phyloP scores from a whole-genome alignment of 257 asterid species.

The Cruciata laevipes region DNA sequence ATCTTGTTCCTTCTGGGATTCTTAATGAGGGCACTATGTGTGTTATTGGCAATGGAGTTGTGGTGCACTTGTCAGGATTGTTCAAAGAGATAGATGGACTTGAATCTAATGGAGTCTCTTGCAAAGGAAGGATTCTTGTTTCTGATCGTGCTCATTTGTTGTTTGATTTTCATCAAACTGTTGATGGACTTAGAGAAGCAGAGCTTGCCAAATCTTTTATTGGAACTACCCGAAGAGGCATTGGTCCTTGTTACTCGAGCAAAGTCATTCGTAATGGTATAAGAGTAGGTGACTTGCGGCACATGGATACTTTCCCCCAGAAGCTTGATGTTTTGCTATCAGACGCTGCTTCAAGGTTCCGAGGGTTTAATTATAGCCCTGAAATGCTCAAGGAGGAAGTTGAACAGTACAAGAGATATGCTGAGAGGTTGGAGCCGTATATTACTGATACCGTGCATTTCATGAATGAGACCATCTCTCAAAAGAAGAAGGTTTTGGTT shows the following conservation, averaged over 20 bases:
- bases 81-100: conserved; percentile 81
- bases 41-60: conserved; percentile 85
- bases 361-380: conserved; percentile 61
- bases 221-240: conserved; percentile 94
- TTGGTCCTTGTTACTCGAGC: conserved; percentile 95
- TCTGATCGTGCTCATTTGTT: conserved; percentile 92
- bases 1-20: conserved; percentile 94
- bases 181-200: conserved; percentile 86
- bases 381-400: conserved; percentile 87
- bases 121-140: conserved; percentile 79
- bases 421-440: conserved; percentile 87
- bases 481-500: conserved; percentile 64
- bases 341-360: conserved; percentile 85
- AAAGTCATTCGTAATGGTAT: conserved; percentile 89
- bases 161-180: conserved; percentile 84
- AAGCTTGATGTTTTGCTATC: conserved; percentile 77
- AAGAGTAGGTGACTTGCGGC: conserved; percentile 90
- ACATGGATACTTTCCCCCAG: conserved; percentile 88
- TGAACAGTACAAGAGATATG: conserved; percentile 59
- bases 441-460: conserved; percentile 80
- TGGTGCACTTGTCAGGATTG: conserved; percentile 80
- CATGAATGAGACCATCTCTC: conserved; percentile 68
- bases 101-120: conserved; percentile 76
- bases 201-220: conserved; percentile 88
- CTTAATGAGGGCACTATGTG: conserved; percentile 40